phyloP scores from a whole-genome alignment of 495 filamentous ascomycete genomes.

The Xylaria curta region DNA sequence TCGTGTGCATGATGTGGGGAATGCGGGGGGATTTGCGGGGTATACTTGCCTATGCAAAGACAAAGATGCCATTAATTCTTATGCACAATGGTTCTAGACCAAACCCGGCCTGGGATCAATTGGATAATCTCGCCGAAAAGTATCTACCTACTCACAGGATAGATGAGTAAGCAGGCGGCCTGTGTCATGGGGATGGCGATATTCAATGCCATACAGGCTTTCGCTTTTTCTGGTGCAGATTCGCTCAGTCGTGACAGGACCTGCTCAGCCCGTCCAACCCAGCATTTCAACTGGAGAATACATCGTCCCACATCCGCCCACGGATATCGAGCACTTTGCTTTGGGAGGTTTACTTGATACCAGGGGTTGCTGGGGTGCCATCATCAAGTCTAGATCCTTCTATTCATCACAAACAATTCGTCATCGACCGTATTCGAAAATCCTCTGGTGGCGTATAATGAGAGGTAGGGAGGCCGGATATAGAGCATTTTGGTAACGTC shows the following conservation, averaged over 20 bases:
- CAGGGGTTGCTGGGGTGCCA: neutral
- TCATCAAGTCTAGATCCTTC: neutral
- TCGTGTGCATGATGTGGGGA: neutral
- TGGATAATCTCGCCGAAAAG: neutral
- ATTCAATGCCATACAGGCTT: neutral
- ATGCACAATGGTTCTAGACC: neutral
- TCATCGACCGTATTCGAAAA: neutral
- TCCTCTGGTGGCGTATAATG: neutral
- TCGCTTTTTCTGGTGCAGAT: neutral
- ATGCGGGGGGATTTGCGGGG: neutral
- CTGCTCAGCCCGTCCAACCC: neutral
- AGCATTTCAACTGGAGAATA: neutral
- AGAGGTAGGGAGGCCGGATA: constrained; percentile 55
- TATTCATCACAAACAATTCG: neutral
- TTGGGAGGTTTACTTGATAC: neutral
- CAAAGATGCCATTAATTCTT: neutral
- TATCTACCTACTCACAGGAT: neutral
- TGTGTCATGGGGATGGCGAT: neutral
- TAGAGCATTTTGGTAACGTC: constrained; percentile 61
- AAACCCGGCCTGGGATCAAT: neutral
- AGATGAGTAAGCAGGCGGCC: neutral
- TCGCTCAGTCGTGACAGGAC: neutral
- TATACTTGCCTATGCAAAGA: neutral
- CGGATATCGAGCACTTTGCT: neutral
- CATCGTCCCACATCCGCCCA: neutral